Evolutionary conservation across 331 rosid species (phyloP).

Genomic region (Quercus lobata): DNA sequence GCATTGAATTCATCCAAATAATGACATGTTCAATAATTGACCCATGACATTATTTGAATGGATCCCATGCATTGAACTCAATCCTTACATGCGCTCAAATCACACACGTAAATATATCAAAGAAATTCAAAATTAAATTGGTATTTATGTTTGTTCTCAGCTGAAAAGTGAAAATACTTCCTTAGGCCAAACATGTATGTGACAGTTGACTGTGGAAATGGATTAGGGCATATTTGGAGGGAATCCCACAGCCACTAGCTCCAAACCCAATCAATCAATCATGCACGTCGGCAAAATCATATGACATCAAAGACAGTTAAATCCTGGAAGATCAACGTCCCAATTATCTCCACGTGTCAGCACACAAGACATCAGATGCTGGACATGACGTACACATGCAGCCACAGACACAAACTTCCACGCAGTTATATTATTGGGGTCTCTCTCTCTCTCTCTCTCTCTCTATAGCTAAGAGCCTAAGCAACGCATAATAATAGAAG

Average conservation of each 20-base stretch:
- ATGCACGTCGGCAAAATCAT: constrained; percentile 30
- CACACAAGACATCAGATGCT: constrained; percentile 15
- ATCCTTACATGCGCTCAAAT: no score
- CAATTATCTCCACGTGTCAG: constrained; percentile 38
- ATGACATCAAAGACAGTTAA: constrained; percentile 3
- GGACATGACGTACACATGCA: constrained; percentile 66
- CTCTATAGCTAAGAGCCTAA: constrained; percentile 31
- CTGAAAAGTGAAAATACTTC: no score
- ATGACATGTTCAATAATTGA: no score
- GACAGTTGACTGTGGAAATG: constrained; percentile 11
- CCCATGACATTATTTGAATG: no score
- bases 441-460: constrained; percentile 18
- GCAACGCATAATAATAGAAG: constrained; percentile 36
- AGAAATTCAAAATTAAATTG: no score
- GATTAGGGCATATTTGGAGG: constrained; percentile 22
- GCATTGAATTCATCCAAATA: no score
- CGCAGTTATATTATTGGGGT: constrained; percentile 57
- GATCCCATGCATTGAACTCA: no score
- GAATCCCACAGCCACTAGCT: constrained; percentile 26
- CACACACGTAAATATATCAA: no score
- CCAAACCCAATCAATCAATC: constrained; percentile 26
- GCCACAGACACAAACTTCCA: constrained; percentile 43
- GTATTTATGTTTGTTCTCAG: no score
- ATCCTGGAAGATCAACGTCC: constrained; percentile 32
- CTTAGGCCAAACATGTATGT: constrained; percentile 20